phyloP scores from a whole-genome alignment of 352 stramenopile genomes.

The Phytophthora lateralis region DNA sequence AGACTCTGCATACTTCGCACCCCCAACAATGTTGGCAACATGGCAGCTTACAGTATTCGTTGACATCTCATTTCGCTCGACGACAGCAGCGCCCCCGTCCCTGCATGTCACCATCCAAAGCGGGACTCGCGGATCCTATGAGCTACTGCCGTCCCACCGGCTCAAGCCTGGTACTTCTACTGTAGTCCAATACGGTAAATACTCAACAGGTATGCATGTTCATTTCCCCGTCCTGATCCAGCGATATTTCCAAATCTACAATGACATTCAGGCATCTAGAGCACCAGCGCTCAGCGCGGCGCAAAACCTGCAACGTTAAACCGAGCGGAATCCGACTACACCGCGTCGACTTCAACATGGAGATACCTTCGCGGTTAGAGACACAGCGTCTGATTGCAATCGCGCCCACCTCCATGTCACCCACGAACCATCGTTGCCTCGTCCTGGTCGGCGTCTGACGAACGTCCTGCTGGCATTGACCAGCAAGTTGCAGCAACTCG shows the following conservation, averaged over 20 bases:
- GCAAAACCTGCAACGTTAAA: background rate
- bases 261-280: too few relatives aligned
- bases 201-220: too few relatives aligned
- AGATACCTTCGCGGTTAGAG: background rate
- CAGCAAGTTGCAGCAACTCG: background rate
- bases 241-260: too few relatives aligned
- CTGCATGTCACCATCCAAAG: slow-evolving; percentile 22
- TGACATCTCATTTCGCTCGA: slow-evolving; percentile 22
- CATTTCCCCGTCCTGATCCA: too few relatives aligned
- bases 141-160: too few relatives aligned
- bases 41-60: slow-evolving; percentile 3
- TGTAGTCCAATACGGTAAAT: too few relatives aligned
- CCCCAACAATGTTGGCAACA: too few relatives aligned
- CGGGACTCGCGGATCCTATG: slow-evolving; percentile 1
- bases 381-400: slow-evolving; percentile 13
- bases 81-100: slow-evolving; percentile 10
- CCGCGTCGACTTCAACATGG: slow-evolving; percentile 18
- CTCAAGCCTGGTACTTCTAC: background rate
- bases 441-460: background rate
- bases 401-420: slow-evolving; percentile 11
- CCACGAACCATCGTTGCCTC: background rate
- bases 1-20: background rate
- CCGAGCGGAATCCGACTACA: background rate
- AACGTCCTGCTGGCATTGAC: too few relatives aligned
- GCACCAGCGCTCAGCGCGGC: too few relatives aligned